A percentile compares a stretch with the other conserved stretches of the same genome.
Conservation (phyloP, 1,284 basidiomycete genomes). For the Microstroma glucosiphilum region DNA sequence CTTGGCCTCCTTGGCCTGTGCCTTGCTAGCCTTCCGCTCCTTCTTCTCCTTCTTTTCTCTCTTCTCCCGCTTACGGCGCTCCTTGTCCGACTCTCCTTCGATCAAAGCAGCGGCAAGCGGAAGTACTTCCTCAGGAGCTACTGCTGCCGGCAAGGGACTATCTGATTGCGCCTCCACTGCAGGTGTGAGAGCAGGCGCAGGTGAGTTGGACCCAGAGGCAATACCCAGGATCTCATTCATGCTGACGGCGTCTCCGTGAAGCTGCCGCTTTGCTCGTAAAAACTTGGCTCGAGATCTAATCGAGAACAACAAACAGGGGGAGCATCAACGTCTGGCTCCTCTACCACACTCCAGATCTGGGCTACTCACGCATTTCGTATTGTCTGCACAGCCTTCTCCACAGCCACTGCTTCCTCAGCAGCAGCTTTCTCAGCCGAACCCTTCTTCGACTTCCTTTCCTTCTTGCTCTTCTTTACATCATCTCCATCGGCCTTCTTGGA, state of each 20-base stretch:
- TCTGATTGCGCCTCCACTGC: constrained; percentile 12
- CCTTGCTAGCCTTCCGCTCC: constrained; percentile 10
- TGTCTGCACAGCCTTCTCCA: constrained; percentile 4
- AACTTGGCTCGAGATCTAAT: constrained; percentile 37
- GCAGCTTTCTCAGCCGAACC: constrained; percentile 10
- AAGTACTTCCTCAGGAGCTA: constrained; percentile 13
- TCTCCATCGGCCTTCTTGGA: constrained; percentile 13
- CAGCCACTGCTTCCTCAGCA: constrained; percentile 15
- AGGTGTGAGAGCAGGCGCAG: constrained; percentile 21
- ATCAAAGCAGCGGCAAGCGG: not conserved
- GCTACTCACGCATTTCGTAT: constrained; percentile 13
- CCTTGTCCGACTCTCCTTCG: constrained; percentile 14
- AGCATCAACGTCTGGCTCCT: not conserved
- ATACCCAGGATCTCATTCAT: constrained; percentile 49
- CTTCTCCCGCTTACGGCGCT: constrained; percentile 15
- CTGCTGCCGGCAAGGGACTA: constrained; percentile 9
- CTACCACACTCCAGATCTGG: not conserved
- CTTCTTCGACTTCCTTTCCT: constrained; percentile 21
- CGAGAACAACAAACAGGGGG: not conserved
- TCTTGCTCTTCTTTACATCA: constrained; percentile 16
- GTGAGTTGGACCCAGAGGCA: constrained; percentile 14
- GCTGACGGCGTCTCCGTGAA: constrained; percentile 28
- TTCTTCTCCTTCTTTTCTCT: constrained; percentile 20
- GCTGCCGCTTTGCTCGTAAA: constrained; percentile 44
- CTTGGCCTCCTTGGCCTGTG: not conserved